phyloP scores from a whole-genome alignment of 2,329 filamentous ascomycete species.

The Aphanoascus verrucosus region DNA sequence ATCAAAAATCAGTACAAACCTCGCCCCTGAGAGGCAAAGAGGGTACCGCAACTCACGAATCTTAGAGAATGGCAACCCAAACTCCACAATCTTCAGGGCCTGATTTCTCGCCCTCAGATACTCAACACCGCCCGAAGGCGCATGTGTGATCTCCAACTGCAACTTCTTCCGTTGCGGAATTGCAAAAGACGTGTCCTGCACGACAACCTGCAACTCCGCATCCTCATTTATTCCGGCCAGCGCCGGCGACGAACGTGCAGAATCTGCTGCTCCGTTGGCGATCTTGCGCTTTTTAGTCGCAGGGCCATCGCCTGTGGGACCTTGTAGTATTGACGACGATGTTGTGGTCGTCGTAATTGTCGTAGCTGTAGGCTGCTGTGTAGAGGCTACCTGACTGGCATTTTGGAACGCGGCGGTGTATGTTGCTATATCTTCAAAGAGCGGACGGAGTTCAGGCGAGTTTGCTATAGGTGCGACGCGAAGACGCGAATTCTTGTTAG shows the following conservation, averaged over 20 bases:
- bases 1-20: neutral
- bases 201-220: conserved; percentile 34
- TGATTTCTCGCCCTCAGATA: conserved; percentile 43
- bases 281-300: conserved; percentile 43
- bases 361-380: neutral
- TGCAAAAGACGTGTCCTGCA: conserved; percentile 50
- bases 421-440: conserved; percentile 42
- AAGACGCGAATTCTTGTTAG: neutral
- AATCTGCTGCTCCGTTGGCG: conserved; percentile 29
- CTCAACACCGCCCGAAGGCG: conserved; percentile 16
- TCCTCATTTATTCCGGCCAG: conserved; percentile 27
- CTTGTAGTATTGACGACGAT: conserved; percentile 11
- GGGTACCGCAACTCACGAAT: conserved; percentile 37
- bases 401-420: conserved; percentile 34
- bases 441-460: conserved; percentile 29
- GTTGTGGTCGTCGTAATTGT: too few relatives aligned
- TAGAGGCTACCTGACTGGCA: conserved; percentile 7
- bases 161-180: conserved; percentile 55
- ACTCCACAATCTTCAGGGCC: conserved; percentile 43
- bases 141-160: conserved; percentile 45
- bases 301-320: conserved; percentile 24
- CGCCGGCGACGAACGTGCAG: conserved; percentile 17
- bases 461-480: conserved; percentile 17
- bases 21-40: neutral
- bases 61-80: conserved; percentile 41